Percentiles rank a stretch among this genome's conserved stretches.
Evolutionary conservation across 805 yeast genomes (phyloP).

Genomic region (Candida suzukii): DNA sequence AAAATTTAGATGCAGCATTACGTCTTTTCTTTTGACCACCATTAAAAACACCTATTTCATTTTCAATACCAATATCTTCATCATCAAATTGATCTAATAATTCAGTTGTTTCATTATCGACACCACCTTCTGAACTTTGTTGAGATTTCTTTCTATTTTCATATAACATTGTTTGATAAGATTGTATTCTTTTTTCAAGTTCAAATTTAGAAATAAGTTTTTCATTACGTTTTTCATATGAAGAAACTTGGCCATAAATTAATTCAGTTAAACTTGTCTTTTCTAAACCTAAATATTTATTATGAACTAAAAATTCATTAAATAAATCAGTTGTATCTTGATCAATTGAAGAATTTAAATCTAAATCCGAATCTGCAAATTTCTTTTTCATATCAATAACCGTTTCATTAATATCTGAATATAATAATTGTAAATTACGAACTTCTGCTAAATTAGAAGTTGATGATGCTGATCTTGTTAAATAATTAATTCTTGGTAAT

Average conservation of each 20-base stretch:
- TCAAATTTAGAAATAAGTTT: constrained; percentile 28
- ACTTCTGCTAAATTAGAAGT: constrained; percentile 66
- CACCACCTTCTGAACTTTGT: no score
- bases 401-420: constrained; percentile 48
- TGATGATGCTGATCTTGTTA: constrained; percentile 57
- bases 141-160: constrained; percentile 9
- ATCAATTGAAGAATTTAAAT: constrained; percentile 49
- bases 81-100: no score
- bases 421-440: constrained; percentile 65
- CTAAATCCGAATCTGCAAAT: constrained; percentile 39
- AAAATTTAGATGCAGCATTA: background rate
- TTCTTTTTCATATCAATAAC: constrained; percentile 61
- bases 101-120: no score
- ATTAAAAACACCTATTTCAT: background rate
- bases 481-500: constrained; percentile 45
- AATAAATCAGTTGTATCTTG: constrained; percentile 70
- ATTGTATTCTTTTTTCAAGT: constrained; percentile 21
- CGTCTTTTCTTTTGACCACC: background rate
- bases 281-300: constrained; percentile 64
- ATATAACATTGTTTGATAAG: constrained; percentile 36
- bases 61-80: background rate
- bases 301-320: constrained; percentile 57
- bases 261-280: constrained; percentile 57
- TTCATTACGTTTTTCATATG: constrained; percentile 35
- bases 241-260: constrained; percentile 36